Percentiles rank a stretch among this genome's conserved stretches.
Evolutionary conservation across 2,329 filamentous ascomycete genomes (phyloP).

Genomic region (Cyphellophora europaea): DNA sequence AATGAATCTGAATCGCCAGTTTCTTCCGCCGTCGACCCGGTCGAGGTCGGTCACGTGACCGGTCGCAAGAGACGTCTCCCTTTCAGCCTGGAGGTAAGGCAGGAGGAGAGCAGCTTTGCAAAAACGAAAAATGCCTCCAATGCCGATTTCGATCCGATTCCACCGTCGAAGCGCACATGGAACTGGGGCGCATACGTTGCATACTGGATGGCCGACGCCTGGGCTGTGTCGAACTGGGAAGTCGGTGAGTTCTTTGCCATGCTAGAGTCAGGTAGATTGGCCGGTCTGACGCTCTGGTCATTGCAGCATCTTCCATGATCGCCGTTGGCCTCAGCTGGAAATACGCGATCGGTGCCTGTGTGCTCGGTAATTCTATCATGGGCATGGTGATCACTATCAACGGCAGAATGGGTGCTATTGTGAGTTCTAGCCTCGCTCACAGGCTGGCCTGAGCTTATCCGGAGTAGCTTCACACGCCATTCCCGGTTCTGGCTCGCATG

Average conservation of each 20-base stretch:
- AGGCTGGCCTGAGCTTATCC: conserved; percentile 24
- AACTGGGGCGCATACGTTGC: conserved; percentile 30
- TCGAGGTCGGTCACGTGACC: conserved; percentile 8
- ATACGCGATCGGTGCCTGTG: conserved; percentile 25
- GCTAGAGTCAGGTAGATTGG: conserved; percentile 1
- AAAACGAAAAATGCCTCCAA: conserved; percentile 12
- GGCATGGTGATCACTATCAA: conserved; percentile 53
- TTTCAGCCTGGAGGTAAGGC: conserved; percentile 14
- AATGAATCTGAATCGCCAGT: conserved; percentile 1
- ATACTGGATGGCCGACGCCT: conserved; percentile 34
- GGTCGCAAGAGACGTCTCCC: conserved; percentile 7
- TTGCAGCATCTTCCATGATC: conserved; percentile 32
- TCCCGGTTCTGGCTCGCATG: conserved; percentile 46
- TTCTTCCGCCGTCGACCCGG: conserved; percentile 6
- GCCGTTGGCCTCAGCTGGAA: conserved; percentile 44
- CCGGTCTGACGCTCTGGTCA: conserved; percentile 4
- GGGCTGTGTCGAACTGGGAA: conserved; percentile 16
- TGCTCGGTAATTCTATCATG: conserved; percentile 31
- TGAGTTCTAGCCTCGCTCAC: conserved; percentile 6
- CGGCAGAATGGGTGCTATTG: conserved; percentile 42
- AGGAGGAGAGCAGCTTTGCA: conserved; percentile 17
- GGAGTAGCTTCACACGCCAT: conserved; percentile 35
- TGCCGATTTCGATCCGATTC: conserved; percentile 24
- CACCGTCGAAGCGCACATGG: conserved; percentile 33
- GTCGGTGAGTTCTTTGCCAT: conserved; percentile 9